Evolutionary conservation across 2,329 filamentous ascomycete species (phyloP), one percentile per base, ranked within the genome.

Genomic region (Corinectria fuckeliana): DNA sequence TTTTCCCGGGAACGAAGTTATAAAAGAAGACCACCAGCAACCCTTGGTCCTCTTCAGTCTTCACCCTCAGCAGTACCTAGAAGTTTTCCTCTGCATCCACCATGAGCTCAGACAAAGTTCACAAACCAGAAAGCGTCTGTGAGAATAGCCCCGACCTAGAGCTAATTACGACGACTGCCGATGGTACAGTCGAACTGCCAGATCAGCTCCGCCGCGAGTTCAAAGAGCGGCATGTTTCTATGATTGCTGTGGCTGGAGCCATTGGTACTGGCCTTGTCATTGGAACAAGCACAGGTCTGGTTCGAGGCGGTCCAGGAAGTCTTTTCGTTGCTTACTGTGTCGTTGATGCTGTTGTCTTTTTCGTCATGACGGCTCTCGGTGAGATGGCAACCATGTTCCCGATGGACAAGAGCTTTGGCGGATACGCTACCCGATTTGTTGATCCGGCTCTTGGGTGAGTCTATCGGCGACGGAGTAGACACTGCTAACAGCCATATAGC

Each of bases 291-390:
- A 79, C 77, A 18, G 77, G 79, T 2, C 74, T 86, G 25, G 74
- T 77, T 1, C 80, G 76, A 4, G 80, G 81, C 44, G 83, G 84
- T 1, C 78, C 77, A 3, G 77, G 68, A 0, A 71, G 73, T 9
- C 65, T 78, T 2, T 61, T 80, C 0, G 74, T 81, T 47, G 74
- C 74, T 5, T 81, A 80, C 51, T 47, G 74, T 13, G 36, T 83
- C 69, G 65, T 83, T 66, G 79, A 76, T 53, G 69, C 80, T 4
- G 78, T 85, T 47, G 81, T 87, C 23, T 86, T 80, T 72, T 81
- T 81, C n/a, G 82, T 86, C 68, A 87, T 87, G 80, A 75, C 76
- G 14, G 73, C 72, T 8, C 65, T 77, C 14, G 75, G 75, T 13
- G 75, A 77, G 57, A 73, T 75, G 69, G 67, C 70, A 1, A 60